These are phyloP conservation scores for Beta lomatogona DNA, from an alignment of 179 eudicot genomes.

Conservation along the genomic window DNA sequence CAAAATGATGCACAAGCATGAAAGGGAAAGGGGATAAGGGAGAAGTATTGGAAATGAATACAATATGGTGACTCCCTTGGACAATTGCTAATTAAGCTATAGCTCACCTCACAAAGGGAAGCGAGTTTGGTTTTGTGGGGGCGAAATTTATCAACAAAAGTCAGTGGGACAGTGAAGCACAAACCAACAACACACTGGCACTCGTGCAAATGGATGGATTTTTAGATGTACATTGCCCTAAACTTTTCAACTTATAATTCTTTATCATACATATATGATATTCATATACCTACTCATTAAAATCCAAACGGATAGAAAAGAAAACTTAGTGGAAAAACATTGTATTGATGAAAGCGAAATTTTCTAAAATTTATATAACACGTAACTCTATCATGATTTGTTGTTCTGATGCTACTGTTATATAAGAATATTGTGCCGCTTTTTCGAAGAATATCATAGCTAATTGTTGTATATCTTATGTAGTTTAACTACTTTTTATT, in stretches of 20 bases:
- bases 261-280: neutral
- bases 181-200: conserved; percentile 23
- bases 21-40: conserved; percentile 15
- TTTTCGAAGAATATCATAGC: no score
- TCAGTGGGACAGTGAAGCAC: conserved; percentile 30
- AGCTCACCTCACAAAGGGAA: neutral
- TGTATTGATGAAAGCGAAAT: neutral
- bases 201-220: conserved; percentile 40
- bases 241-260: neutral
- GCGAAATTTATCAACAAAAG: conserved; percentile 14
- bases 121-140: neutral
- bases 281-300: neutral
- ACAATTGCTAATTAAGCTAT: neutral
- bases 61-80: conserved; percentile 5
- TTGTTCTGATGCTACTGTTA: no score
- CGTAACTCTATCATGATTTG: no score
- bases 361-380: no score
- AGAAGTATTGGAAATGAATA: conserved; percentile 12
- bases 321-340: neutral
- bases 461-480: no score
- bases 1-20: conserved; percentile 10
- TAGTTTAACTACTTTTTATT: no score
- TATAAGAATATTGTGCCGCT: no score
- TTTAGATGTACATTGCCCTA: conserved; percentile 25
- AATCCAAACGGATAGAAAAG: neutral